phyloP scores from a whole-genome alignment of 805 yeast genomes.

The Sungouiozyma intestinalis region DNA sequence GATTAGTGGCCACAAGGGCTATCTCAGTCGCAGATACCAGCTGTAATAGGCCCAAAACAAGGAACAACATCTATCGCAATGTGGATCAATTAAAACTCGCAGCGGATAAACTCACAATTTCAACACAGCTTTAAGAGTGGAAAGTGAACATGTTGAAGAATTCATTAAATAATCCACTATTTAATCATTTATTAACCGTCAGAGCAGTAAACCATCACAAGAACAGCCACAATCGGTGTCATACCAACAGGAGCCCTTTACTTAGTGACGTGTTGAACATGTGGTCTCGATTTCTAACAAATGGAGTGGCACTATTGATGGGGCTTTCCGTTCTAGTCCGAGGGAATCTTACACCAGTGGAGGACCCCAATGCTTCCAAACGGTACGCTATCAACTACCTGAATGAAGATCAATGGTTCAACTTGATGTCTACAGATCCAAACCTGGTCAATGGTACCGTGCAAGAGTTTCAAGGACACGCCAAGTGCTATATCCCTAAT shows the following conservation, averaged over 20 bases:
- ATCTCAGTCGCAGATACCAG: neutral
- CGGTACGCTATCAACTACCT: conserved; percentile 16
- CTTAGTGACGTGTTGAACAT: no score
- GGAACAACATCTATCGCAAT: no score
- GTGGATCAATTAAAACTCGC: no score
- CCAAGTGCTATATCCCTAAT: conserved; percentile 18
- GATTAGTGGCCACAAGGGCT: neutral
- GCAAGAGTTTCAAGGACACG: conserved; percentile 10
- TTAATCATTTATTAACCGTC: no score
- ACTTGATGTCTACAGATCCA: conserved; percentile 7
- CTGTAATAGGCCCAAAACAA: neutral
- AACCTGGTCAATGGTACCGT: conserved; percentile 10
- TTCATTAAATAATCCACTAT: neutral
- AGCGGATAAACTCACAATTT: no score
- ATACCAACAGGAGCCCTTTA: no score
- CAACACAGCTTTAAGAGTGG: no score
- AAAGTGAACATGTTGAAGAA: neutral
- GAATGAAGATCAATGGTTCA: conserved; percentile 11
- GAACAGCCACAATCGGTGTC: no score
- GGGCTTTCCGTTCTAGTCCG: neutral
- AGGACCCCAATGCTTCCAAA: conserved; percentile 11
- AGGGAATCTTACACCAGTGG: conserved; percentile 13
- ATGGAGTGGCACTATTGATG: neutral
- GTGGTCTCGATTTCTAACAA: neutral
- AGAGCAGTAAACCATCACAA: no score